Conservation (phyloP, 2,329 filamentous ascomycete genomes). For the Ciborinia camelliae region DNA sequence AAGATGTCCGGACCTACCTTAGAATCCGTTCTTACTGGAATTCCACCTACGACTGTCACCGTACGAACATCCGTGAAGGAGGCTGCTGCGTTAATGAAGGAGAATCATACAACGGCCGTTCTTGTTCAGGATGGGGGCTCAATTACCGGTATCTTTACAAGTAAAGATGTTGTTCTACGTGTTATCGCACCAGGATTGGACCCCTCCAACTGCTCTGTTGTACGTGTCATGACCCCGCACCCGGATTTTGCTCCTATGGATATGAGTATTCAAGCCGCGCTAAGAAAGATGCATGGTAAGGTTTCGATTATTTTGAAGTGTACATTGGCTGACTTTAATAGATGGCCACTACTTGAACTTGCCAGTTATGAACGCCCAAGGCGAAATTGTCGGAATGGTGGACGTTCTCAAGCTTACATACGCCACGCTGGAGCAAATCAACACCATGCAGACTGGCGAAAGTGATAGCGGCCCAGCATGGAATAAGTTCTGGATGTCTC, state of each 20-base stretch:
- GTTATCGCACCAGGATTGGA: slow-evolving; percentile 97
- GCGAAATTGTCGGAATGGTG: slow-evolving; percentile 99
- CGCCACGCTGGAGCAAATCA: slow-evolving; percentile 95
- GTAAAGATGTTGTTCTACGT: slow-evolving; percentile 96
- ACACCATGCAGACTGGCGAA: slow-evolving; percentile 85
- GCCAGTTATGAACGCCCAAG: slow-evolving; percentile 94
- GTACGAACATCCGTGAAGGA: slow-evolving; percentile 96
- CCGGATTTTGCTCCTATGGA: slow-evolving; percentile 98
- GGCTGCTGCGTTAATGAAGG: slow-evolving; percentile 93
- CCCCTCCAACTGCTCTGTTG: slow-evolving; percentile 91
- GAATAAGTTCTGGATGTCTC: slow-evolving; percentile 99
- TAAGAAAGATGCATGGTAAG: slow-evolving; percentile 98
- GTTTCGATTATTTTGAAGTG: not conserved
- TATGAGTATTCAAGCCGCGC: slow-evolving; percentile 97
- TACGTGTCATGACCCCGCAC: slow-evolving; percentile 98
- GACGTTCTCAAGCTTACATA: slow-evolving; percentile 98
- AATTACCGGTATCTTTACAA: slow-evolving; percentile 98
- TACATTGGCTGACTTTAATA: slow-evolving; percentile 40
- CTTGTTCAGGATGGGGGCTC: slow-evolving; percentile 94
- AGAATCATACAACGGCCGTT: slow-evolving; percentile 96
- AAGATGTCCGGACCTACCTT: slow-evolving; percentile 99
- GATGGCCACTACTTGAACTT: slow-evolving; percentile 98
- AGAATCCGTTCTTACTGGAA: slow-evolving; percentile 87
- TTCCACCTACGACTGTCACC: slow-evolving; percentile 90
- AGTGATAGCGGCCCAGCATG: slow-evolving; percentile 86